A percentile compares a stretch with the other conserved stretches of the same genome.
Evolutionary conservation across 2,329 filamentous ascomycete genomes (phyloP).

Genomic region (Mariannaea elegans): DNA sequence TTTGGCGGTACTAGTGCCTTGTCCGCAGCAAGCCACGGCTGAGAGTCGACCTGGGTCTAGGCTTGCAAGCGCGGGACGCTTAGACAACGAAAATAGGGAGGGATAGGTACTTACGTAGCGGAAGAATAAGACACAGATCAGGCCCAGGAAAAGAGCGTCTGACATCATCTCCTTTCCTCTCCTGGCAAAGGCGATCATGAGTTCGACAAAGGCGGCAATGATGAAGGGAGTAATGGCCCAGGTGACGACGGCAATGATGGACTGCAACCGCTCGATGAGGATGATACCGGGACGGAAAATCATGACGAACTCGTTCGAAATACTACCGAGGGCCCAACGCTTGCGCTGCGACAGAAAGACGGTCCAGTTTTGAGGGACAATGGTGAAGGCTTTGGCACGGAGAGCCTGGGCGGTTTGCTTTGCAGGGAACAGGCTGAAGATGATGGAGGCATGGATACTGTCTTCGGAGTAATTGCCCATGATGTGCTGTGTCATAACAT

Average conservation of each 20-base stretch:
- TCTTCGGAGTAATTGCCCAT: constrained; percentile 60
- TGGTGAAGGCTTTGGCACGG: constrained; percentile 56
- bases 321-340: constrained; percentile 58
- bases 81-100: neutral
- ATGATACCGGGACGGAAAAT: constrained; percentile 54
- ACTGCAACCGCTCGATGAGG: constrained; percentile 54
- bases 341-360: constrained; percentile 60
- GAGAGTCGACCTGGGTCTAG: constrained; percentile 16
- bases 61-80: constrained; percentile 1
- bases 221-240: constrained; percentile 58
- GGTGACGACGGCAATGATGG: constrained; percentile 55
- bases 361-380: constrained; percentile 54
- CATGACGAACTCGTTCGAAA: constrained; percentile 59
- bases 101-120: constrained; percentile 49
- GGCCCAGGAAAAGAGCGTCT: constrained; percentile 48
- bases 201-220: constrained; percentile 49
- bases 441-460: constrained; percentile 58
- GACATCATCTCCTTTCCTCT: constrained; percentile 45
- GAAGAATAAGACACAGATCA: constrained; percentile 49
- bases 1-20: neutral
- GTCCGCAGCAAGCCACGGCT: constrained; percentile 7
- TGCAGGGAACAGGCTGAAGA: constrained; percentile 55
- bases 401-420: constrained; percentile 57
- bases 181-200: constrained; percentile 47
- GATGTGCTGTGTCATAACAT: constrained; percentile 58